These are phyloP conservation scores for Lolium perenne DNA, from an alignment of 176 grass and related monocot genomes.

Conservation along the genomic window DNA sequence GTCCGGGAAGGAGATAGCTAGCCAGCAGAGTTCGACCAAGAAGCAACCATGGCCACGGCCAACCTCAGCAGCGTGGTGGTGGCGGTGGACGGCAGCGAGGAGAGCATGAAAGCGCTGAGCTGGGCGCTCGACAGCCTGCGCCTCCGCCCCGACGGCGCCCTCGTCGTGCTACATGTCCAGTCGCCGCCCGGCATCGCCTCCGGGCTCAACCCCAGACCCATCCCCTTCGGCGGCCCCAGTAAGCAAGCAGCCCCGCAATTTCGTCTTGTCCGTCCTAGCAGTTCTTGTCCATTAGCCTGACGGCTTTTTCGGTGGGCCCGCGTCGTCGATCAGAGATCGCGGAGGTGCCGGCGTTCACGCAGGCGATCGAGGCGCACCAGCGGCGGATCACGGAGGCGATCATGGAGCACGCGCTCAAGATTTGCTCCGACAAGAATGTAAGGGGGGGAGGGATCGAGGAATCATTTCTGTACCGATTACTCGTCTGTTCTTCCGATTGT, in stretches of 20 bases:
- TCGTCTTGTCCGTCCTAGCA: not conserved
- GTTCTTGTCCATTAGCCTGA: constrained; percentile 8
- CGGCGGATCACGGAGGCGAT: constrained; percentile 85
- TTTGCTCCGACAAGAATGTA: constrained; percentile 82
- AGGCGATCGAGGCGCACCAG: constrained; percentile 92
- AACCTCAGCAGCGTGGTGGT: constrained; percentile 86
- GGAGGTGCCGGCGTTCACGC: constrained; percentile 91
- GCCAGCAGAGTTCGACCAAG: not conserved
- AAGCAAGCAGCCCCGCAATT: constrained; percentile 10
- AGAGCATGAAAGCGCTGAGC: constrained; percentile 90
- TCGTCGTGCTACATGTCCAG: constrained; percentile 90
- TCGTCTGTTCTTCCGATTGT: not conserved
- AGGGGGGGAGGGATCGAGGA: not conserved
- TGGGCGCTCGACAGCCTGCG: constrained; percentile 92
- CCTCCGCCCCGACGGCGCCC: constrained; percentile 63
- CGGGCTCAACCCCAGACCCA: constrained; percentile 78
- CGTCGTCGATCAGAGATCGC: constrained; percentile 46
- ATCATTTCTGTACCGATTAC: not conserved
- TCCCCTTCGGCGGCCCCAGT: constrained; percentile 98
- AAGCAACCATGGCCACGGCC: constrained; percentile 65
- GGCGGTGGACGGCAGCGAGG: constrained; percentile 93
- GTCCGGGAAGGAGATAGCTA: not conserved
- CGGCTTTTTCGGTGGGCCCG: not conserved
- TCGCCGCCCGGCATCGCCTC: constrained; percentile 64
- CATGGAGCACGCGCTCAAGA: constrained; percentile 80